These are phyloP conservation scores for Sophora flavescens DNA, from an alignment of 306 rosid genomes.

Conservation along the genomic window DNA sequence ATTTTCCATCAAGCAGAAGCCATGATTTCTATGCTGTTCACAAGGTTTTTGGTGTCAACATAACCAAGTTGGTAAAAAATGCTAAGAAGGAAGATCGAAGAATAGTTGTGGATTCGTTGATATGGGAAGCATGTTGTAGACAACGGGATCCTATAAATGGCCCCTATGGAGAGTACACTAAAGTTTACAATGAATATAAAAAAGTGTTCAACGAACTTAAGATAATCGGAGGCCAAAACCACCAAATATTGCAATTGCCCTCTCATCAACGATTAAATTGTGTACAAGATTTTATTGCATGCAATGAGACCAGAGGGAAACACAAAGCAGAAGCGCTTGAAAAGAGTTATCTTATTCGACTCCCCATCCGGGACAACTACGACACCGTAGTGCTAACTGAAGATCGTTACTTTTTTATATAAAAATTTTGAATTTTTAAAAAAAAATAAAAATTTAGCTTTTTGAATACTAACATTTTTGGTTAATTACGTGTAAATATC, in stretches of 20 bases:
- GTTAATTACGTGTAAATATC: too few species aligned
- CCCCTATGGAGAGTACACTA: conserved; percentile 69
- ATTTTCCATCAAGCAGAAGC: conserved; percentile 66
- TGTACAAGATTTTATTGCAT: conserved; percentile 54
- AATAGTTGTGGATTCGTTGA: conserved; percentile 68
- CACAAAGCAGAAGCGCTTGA: conserved; percentile 41
- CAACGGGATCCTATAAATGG: conserved; percentile 80
- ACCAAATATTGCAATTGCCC: conserved; percentile 48
- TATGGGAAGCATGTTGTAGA: conserved; percentile 89
- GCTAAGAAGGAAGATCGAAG: conserved; percentile 55
- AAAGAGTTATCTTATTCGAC: too few species aligned
- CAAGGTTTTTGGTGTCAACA: conserved; percentile 80
- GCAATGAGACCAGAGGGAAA: conserved; percentile 46
- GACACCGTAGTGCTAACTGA: too few species aligned
- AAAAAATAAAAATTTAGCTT: too few species aligned
- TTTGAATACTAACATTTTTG: too few species aligned
- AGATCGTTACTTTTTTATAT: too few species aligned
- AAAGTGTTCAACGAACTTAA: conserved; percentile 59
- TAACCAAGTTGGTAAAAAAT: conserved; percentile 68
- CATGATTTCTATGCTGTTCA: conserved; percentile 77
- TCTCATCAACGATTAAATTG: conserved; percentile 46
- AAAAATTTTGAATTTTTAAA: too few species aligned
- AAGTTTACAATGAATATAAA: conserved; percentile 57
- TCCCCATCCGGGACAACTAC: too few species aligned
- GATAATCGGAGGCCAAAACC: conserved; percentile 48